Percentiles rank a stretch among this genome's conserved stretches.
Evolutionary conservation across 441 rosid species (phyloP).

Genomic region (Gossypium trilobum): DNA sequence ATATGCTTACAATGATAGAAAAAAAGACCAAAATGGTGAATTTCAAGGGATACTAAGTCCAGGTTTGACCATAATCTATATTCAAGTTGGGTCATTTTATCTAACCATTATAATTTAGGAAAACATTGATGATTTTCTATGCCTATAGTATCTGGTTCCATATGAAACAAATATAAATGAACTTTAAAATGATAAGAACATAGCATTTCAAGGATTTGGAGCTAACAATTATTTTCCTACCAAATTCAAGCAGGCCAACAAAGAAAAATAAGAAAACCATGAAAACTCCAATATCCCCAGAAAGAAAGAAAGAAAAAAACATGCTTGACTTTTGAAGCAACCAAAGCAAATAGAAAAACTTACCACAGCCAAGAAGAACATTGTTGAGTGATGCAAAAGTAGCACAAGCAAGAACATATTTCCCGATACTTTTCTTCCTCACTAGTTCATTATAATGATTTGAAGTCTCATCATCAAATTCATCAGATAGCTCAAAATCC

Average conservation of each 20-base stretch:
- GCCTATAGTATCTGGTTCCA: neutral
- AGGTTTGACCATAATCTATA: neutral
- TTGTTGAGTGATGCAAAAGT: too few relatives aligned
- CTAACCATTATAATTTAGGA: too few relatives aligned
- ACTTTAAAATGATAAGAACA: too few relatives aligned
- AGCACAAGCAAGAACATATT: too few relatives aligned
- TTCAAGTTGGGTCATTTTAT: neutral
- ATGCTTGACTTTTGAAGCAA: neutral
- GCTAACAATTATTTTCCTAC: neutral
- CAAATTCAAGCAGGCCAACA: conserved; percentile 2
- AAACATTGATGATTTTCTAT: too few relatives aligned
- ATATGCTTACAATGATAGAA: neutral
- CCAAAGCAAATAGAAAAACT: neutral
- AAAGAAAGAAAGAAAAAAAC: neutral
- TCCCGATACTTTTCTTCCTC: neutral
- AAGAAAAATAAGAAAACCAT: neutral
- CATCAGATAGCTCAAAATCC: neutral
- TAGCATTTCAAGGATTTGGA: too few relatives aligned
- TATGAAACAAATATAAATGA: too few relatives aligned
- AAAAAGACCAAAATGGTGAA: neutral
- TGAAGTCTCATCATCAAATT: neutral
- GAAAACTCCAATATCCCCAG: neutral
- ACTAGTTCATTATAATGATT: neutral
- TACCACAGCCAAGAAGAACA: neutral
- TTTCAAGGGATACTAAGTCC: neutral